phyloP scores from a whole-genome alignment of 2,329 filamentous ascomycete genomes.

The Beauveria rudraprayagi region DNA sequence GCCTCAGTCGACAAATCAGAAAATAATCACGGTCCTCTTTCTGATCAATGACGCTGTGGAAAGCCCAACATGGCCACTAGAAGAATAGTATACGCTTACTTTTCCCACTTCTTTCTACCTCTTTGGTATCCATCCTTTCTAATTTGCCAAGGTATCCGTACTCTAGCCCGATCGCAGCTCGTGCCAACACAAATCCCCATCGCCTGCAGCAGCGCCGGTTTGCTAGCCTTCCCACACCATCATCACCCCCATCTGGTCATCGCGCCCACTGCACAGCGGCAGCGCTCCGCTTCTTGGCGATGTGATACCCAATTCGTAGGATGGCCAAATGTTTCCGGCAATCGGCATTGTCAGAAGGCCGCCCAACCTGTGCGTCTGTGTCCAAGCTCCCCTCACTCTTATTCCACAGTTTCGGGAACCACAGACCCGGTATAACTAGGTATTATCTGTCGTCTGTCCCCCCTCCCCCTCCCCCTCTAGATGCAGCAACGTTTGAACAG shows the following conservation, averaged over 20 bases:
- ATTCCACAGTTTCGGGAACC: background rate
- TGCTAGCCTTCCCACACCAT: background rate
- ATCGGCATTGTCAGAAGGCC: background rate
- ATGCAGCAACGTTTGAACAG: background rate
- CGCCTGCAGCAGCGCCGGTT: background rate
- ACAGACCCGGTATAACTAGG: background rate
- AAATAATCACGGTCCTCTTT: background rate
- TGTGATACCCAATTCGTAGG: background rate
- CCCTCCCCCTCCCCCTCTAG: background rate
- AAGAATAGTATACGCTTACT: background rate
- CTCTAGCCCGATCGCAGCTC: background rate
- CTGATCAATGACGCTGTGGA: conserved; percentile 2
- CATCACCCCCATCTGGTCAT: too few relatives aligned
- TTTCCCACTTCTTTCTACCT: background rate
- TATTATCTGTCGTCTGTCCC: background rate
- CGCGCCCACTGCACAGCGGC: too few relatives aligned
- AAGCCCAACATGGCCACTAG: background rate
- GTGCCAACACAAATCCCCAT: background rate
- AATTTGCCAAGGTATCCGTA: too few relatives aligned
- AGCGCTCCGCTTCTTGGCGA: background rate
- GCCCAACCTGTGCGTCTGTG: background rate
- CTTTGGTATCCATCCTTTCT: too few relatives aligned
- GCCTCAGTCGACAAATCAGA: background rate
- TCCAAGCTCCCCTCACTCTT: background rate
- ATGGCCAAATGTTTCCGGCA: background rate